phyloP scores from a whole-genome alignment of 2,329 filamentous ascomycete species.

The Metarhizium rileyi region DNA sequence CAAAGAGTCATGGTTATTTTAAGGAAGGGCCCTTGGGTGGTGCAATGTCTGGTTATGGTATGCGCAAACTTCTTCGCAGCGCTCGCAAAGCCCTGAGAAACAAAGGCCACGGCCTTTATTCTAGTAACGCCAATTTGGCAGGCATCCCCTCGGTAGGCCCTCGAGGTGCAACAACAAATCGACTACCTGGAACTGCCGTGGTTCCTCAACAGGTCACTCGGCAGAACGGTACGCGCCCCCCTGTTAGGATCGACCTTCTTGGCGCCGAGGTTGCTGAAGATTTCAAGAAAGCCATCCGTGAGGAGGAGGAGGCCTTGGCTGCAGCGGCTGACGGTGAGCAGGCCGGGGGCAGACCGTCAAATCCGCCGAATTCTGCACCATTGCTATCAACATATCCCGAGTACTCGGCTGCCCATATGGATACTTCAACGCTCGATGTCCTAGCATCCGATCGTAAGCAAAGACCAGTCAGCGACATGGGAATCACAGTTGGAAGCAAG shows the following conservation, averaged over 20 bases:
- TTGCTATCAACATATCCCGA: conserved; percentile 23
- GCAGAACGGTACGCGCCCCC: conserved; percentile 34
- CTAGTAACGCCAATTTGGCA: conserved; percentile 37
- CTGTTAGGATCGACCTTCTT: conserved; percentile 68
- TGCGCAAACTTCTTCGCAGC: conserved; percentile 79
- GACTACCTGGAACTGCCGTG: conserved; percentile 49
- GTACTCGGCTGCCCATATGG: conserved; percentile 34
- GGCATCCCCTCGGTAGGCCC: conserved; percentile 39
- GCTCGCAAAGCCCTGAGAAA: conserved; percentile 74
- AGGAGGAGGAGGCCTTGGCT: conserved; percentile 41
- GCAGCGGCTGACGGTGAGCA: conserved; percentile 25
- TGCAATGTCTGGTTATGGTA: conserved; percentile 60
- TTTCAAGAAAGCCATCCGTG: conserved; percentile 65
- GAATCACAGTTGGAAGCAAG: conserved; percentile 70
- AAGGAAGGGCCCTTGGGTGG: conserved; percentile 42
- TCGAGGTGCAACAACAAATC: conserved; percentile 45
- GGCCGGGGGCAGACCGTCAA: conserved; percentile 11
- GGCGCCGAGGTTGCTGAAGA: conserved; percentile 71
- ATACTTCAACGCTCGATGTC: conserved; percentile 27
- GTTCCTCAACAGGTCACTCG: conserved; percentile 44
- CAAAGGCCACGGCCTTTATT: conserved; percentile 32
- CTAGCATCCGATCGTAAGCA: conserved; percentile 20
- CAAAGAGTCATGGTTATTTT: conserved; percentile 25
- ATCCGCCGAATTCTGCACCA: conserved; percentile 16
- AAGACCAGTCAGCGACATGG: conserved; percentile 42